A percentile compares a stretch with the other conserved stretches of the same genome.
phyloP scores from a whole-genome alignment of 2,329 filamentous ascomycete genomes.

The Whalleya microplaca region DNA sequence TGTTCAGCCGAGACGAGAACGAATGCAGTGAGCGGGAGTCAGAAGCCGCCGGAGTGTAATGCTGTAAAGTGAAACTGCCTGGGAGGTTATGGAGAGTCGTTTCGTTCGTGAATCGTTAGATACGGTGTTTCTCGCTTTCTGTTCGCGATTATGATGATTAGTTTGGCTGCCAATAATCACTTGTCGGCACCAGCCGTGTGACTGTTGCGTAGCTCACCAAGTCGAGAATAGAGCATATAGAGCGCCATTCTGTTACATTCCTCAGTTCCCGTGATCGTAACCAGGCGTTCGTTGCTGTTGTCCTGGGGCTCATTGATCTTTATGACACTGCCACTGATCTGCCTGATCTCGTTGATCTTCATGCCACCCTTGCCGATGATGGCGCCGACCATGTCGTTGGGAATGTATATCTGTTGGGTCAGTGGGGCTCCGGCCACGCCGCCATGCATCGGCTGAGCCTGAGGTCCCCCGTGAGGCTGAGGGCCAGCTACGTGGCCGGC shows the following conservation, averaged over 20 bases:
- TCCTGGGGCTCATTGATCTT: slow-evolving; percentile 99
- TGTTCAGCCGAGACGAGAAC: background rate
- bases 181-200: background rate
- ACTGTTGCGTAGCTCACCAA: slow-evolving; percentile 64
- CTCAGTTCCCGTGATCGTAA: slow-evolving; percentile 96
- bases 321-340: slow-evolving; percentile 96
- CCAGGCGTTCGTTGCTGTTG: slow-evolving; percentile 96
- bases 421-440: slow-evolving; percentile 78
- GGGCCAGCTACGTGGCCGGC: slow-evolving; percentile 66
- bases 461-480: slow-evolving; percentile 67
- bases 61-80: background rate
- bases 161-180: slow-evolving; percentile 18
- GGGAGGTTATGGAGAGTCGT: slow-evolving; percentile 16
- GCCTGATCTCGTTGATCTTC: slow-evolving; percentile 99
- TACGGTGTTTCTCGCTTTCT: slow-evolving; percentile 39
- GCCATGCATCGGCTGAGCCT: slow-evolving; percentile 74
- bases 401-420: slow-evolving; percentile 98
- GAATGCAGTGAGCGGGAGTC: background rate
- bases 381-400: slow-evolving; percentile 98
- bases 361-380: slow-evolving; percentile 98
- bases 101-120: slow-evolving; percentile 28
- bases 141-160: slow-evolving; percentile 30
- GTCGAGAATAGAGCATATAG: slow-evolving; percentile 97
- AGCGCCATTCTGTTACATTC: slow-evolving; percentile 99
- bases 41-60: background rate